Evolutionary conservation across 2,329 filamentous ascomycete species (phyloP), one percentile per base, ranked within the genome.

Genomic region (Huntiella moniliformis): DNA sequence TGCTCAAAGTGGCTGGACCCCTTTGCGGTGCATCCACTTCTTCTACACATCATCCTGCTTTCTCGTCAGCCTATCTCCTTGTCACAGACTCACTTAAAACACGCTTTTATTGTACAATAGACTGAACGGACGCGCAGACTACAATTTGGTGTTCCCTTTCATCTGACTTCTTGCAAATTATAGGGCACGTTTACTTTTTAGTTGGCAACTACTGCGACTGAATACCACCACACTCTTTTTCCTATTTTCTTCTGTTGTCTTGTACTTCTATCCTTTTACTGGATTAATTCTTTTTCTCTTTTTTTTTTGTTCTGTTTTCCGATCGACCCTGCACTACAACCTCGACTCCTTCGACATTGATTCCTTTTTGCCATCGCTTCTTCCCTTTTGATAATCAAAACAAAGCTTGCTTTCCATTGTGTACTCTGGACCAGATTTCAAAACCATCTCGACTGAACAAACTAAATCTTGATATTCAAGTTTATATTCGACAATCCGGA

Each of bases 1-100:
- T 13, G 28, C 17, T 28, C 28, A 34, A 17, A 34, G 31, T 34
- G 40, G 40, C 40, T 32, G 40, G 40, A 34, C 40, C 31, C 22
- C 40, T 42, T 42, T 42, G 40, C 31, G 17, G 28, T 42, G 40
- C 31, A 34, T 42, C 40, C 34, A 32, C 40, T 13, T 12, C 40
- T 12, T 22, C 28, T 12, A 42, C 15, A 28, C 28, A 42, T 42
- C 40, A 34, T 13, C 40, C 32, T 28, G 22, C 22, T 28, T 28
- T 28, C 22, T 42, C 32, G 16, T 12, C 7, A 34, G 18, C 31
- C n/a, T 28, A 28, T 28, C 22, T 8, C 22, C 22, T 28, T 28
- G 22, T 28, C 22, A 13, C 34, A 32, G 40, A 33, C 8, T n/a
- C 15, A 32, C 40, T 34, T 42, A 42, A 42, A 41, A 42, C 40